Evolutionary conservation across 148 eudicot genomes (phyloP).

Genomic region (Pharnaceum exiguum): DNA sequence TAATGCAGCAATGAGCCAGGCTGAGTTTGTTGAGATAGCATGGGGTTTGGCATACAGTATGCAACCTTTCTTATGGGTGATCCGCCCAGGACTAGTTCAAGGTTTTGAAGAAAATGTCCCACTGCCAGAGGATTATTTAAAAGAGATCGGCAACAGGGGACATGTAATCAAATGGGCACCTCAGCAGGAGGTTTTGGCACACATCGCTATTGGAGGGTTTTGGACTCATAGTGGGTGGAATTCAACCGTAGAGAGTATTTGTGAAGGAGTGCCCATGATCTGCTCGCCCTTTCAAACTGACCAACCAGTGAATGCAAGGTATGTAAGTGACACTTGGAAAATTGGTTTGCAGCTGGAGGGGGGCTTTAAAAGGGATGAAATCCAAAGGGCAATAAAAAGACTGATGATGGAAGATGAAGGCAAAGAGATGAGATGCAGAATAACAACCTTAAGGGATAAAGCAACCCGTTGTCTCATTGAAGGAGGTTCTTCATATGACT

Average conservation of each 20-base stretch:
- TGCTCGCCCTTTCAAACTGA: constrained; percentile 39
- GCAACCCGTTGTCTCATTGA: constrained; percentile 14
- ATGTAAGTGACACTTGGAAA: constrained; percentile 35
- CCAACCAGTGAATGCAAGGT: constrained; percentile 28
- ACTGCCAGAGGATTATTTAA: constrained; percentile 26
- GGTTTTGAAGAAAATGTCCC: constrained; percentile 10
- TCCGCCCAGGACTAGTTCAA: constrained; percentile 21
- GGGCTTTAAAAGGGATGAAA: constrained; percentile 20
- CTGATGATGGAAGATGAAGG: constrained; percentile 36
- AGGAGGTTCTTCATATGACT: constrained; percentile 36
- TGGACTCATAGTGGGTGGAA: constrained; percentile 59
- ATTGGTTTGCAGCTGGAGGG: constrained; percentile 33
- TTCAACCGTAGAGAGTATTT: constrained; percentile 41
- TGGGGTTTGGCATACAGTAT: constrained; percentile 41
- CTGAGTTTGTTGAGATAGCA: constrained; percentile 32
- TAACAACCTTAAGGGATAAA: constrained; percentile 23
- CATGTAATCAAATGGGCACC: constrained; percentile 47
- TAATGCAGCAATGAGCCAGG: constrained; percentile 16
- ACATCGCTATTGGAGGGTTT: constrained; percentile 39
- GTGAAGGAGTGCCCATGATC: constrained; percentile 48
- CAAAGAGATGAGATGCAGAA: constrained; percentile 28
- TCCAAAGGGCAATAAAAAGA: constrained; percentile 25
- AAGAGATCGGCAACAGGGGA: constrained; percentile 21
- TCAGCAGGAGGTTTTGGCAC: constrained; percentile 40
- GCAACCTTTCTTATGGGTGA: constrained; percentile 38